Conservation (phyloP, 2,329 filamentous ascomycete genomes). For the Alternaria brassicicola region DNA sequence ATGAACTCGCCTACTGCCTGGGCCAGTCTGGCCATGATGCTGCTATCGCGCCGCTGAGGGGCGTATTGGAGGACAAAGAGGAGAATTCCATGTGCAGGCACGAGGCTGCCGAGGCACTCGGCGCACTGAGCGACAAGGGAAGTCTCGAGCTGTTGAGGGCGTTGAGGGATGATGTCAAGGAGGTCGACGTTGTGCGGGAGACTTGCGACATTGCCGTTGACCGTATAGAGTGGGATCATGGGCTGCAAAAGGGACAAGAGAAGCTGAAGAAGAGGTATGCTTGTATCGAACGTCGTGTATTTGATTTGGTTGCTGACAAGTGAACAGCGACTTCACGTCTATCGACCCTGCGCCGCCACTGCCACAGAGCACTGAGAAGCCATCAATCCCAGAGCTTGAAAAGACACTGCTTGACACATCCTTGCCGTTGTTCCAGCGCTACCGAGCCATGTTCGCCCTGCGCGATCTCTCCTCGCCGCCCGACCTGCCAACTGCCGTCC, state of each 20-base stretch:
- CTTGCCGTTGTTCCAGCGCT: conserved; percentile 85
- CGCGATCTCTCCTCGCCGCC: conserved; percentile 94
- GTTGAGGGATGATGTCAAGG: conserved; percentile 75
- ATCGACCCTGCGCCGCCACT: conserved; percentile 93
- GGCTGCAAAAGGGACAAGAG: conserved; percentile 64
- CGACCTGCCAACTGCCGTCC: conserved; percentile 83
- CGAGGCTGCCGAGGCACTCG: conserved; percentile 93
- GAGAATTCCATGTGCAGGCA: conserved; percentile 96
- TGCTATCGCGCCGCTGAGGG: conserved; percentile 73
- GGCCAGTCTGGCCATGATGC: conserved; percentile 84
- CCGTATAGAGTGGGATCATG: conserved; percentile 88
- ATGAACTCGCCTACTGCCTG: conserved; percentile 95
- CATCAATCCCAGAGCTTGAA: conserved; percentile 75
- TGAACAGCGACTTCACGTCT: conserved; percentile 85
- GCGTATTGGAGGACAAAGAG: conserved; percentile 75
- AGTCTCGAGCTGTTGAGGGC: conserved; percentile 76
- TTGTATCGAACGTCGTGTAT: not conserved
- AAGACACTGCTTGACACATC: conserved; percentile 77
- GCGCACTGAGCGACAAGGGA: conserved; percentile 76
- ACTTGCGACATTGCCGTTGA: conserved; percentile 97
- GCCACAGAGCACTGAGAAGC: conserved; percentile 66
- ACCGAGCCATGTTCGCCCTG: conserved; percentile 97
- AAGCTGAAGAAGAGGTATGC: conserved; percentile 79
- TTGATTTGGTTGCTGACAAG: conserved; percentile 15
- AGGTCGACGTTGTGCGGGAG: conserved; percentile 83